Percentiles rank a stretch among this genome's conserved stretches.
Evolutionary conservation across 2,329 filamentous ascomycete species (phyloP).

Genomic region (Diplodia corticola): DNA sequence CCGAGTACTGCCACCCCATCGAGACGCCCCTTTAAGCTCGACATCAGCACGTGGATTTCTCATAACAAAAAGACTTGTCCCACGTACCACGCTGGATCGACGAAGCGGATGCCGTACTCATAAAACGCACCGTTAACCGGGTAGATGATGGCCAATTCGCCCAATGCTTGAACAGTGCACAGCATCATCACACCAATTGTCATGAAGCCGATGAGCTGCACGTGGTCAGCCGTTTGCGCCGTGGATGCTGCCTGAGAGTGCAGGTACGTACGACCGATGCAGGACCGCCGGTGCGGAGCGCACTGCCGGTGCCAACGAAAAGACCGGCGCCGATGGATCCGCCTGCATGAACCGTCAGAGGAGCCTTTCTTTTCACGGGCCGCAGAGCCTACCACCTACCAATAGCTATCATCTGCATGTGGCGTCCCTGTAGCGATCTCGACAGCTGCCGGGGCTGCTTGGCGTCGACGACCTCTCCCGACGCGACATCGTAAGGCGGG

Average conservation of each 20-base stretch:
- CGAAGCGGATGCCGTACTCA: conserved; percentile 45
- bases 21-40: conserved; percentile 31
- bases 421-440: too few relatives aligned
- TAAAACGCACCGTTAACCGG: conserved; percentile 46
- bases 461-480: too few relatives aligned
- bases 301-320: conserved; percentile 61
- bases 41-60: too few relatives aligned
- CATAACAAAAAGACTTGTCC: too few relatives aligned
- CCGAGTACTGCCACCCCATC: conserved; percentile 40
- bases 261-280: conserved; percentile 23
- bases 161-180: conserved; percentile 44
- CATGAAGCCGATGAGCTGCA: conserved; percentile 34
- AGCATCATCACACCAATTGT: conserved; percentile 42
- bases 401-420: too few relatives aligned
- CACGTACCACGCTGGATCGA: conserved; percentile 45
- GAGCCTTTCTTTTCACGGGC: too few relatives aligned
- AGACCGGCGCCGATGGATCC: conserved; percentile 64
- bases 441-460: too few relatives aligned
- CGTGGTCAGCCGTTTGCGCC: not conserved
- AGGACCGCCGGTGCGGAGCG: conserved; percentile 54
- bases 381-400: too few relatives aligned
- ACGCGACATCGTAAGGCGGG: too few relatives aligned
- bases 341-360: conserved; percentile 33
- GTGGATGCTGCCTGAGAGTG: not conserved
- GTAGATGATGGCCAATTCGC: conserved; percentile 44